Base-by-base conservation (phyloP, 768 basidiomycete genomes). In the Macrolepiota albuminosa region DNA sequence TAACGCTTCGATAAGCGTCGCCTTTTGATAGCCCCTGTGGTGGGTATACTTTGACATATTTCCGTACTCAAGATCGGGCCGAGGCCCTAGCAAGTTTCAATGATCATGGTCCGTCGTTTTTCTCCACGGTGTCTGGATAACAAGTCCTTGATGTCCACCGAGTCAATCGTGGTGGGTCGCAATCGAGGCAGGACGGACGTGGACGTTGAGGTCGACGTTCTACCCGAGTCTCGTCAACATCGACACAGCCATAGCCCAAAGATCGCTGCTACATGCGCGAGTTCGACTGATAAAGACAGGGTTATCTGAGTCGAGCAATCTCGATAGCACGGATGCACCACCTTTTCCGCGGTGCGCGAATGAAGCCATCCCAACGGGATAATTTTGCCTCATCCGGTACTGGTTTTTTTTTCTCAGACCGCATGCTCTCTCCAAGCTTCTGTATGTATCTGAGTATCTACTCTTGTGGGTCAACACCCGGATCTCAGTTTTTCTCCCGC, bases 101-200 rank as follows among this genome's bases (percentile, higher is more conserved):
- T 29, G 29, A 29, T 29, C 29, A 29, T 4, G 57, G 53, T 63
- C 58, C 53, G 59, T 59, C 49, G 57, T 60, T 47, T 58, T 56
- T 47, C 16, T 63, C 16, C 21, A 31, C 29, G 21, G 21, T 21
- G 21, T 21, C 21, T 21, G 21, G 21, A 21, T 21, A 21, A 21
- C 21, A 21, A 21, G 21, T 21, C 21, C 21, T 6, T 34, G 26
- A 33, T 36, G 29, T 31, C 34, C 16, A 43, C 3, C 46, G 39
- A n/a, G 18, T 3, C 18, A 33, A 18, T 31, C 4, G 10, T 21
- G 13, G 24, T 4, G 9, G 14, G 34, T 14, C 24, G 18, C 6
- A 6, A 36, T 14, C n/a, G 18, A 13, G 18, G 7, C 7, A 42
- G 29, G 29, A 4, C 29, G 4, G 29, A 29, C 29, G 29, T n/a